A percentile compares a stretch with the other conserved stretches of the same genome.
phyloP scores from a whole-genome alignment of 257 asterid species.

The Leptodermis oblonga region DNA sequence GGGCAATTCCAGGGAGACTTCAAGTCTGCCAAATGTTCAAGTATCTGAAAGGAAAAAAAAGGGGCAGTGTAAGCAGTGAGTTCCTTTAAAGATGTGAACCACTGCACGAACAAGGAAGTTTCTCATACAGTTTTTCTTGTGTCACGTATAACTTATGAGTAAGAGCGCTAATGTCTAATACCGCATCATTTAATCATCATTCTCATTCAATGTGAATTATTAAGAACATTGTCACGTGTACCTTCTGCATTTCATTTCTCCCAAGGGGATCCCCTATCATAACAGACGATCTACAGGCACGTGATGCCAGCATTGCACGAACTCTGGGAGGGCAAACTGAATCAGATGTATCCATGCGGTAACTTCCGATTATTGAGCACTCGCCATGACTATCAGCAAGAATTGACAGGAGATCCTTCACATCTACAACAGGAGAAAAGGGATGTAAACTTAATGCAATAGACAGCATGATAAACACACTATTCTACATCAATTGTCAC shows the following conservation, averaged over 20 bases:
- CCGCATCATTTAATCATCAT: neutral
- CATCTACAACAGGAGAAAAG: slow-evolving; percentile 41
- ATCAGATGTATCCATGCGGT: slow-evolving; percentile 60
- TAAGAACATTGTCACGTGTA: slow-evolving; percentile 21
- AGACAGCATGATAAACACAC: neutral
- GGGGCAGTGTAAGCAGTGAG: neutral
- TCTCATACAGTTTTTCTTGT: neutral
- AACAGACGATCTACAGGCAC: slow-evolving; percentile 90
- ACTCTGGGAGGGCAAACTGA: slow-evolving; percentile 93
- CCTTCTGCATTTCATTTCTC: slow-evolving; percentile 90
- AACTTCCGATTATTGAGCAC: slow-evolving; percentile 69
- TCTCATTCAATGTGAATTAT: neutral
- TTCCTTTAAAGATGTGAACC: neutral
- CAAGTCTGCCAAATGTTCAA: slow-evolving; percentile 64
- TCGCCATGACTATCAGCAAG: slow-evolving; percentile 82
- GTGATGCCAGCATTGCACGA: slow-evolving; percentile 92
- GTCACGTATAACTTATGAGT: neutral
- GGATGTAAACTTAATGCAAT: neutral
- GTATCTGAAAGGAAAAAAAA: slow-evolving; percentile 54
- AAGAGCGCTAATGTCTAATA: neutral
- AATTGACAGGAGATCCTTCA: slow-evolving; percentile 74
- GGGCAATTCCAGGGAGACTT: slow-evolving; percentile 99
- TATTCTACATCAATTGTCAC: neutral
- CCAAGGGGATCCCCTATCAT: slow-evolving; percentile 94
- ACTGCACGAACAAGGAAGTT: neutral